Evolutionary conservation across 2,329 filamentous ascomycete species (phyloP).

Genomic region (Talaromyces sp.): DNA sequence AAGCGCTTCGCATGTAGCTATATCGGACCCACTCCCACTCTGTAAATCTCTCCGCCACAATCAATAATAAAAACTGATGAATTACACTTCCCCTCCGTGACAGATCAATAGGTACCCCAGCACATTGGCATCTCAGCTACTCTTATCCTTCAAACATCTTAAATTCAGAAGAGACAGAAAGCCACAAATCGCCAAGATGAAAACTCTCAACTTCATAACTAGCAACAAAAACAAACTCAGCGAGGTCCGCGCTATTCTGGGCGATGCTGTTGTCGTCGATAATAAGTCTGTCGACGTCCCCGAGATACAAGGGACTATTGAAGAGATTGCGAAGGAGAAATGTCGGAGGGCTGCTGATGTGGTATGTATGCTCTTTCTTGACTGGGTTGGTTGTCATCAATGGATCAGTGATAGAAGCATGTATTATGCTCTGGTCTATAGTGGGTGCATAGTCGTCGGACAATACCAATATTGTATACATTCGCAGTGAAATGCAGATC

Average conservation of each 20-base stretch:
- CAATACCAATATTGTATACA: neutral
- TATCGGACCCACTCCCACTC: conserved; percentile 6
- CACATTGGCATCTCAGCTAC: neutral
- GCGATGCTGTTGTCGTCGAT: conserved; percentile 63
- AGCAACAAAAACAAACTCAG: conserved; percentile 90
- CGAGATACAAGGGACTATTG: conserved; percentile 87
- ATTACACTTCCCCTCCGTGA: neutral
- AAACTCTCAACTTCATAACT: conserved; percentile 82
- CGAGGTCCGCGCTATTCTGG: conserved; percentile 84
- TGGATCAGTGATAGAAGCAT: neutral
- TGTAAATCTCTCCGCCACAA: neutral
- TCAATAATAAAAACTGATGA: neutral
- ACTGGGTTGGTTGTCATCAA: neutral
- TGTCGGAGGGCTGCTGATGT: conserved; percentile 72
- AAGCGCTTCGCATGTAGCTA: neutral
- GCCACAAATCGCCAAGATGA: conserved; percentile 28
- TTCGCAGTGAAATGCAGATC: neutral
- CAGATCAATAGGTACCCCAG: neutral
- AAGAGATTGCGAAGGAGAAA: conserved; percentile 87
- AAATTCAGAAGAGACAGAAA: neutral
- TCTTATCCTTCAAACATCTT: neutral
- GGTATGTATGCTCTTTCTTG: conserved; percentile 44
- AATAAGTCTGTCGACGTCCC: conserved; percentile 73
- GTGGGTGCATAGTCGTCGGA: neutral
- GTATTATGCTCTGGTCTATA: neutral